These are phyloP conservation scores for Suillus paluster DNA, from an alignment of 768 basidiomycete species.

Conservation along the genomic window DNA sequence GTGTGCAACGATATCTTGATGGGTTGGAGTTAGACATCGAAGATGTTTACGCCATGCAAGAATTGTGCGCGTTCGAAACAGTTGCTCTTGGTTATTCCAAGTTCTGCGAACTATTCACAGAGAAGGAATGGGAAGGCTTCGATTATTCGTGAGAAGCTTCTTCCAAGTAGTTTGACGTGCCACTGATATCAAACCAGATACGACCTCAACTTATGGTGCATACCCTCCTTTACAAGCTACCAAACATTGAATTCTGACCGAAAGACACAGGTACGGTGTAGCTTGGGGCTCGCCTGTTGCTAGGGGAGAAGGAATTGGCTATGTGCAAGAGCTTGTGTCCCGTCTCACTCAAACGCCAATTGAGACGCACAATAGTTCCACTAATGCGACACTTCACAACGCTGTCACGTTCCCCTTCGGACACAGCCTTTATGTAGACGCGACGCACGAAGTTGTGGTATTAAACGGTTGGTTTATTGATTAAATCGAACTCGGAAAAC, in stretches of 20 bases:
- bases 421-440: constrained; percentile 79
- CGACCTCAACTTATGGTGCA: constrained; percentile 13
- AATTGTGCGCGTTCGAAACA: constrained; percentile 85
- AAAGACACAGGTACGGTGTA: constrained; percentile 52
- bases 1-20: constrained; percentile 57
- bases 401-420: constrained; percentile 68
- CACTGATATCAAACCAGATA: constrained; percentile 2
- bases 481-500: not conserved
- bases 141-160: constrained; percentile 65
- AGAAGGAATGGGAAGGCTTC: constrained; percentile 90
- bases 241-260: not conserved
- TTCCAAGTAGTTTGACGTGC: not conserved
- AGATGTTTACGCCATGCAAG: constrained; percentile 75
- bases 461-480: constrained; percentile 58
- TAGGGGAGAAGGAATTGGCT: constrained; percentile 73
- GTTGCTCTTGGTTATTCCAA: constrained; percentile 86
- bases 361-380: constrained; percentile 69
- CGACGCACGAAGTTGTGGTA: constrained; percentile 85
- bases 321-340: constrained; percentile 79
- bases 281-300: constrained; percentile 80
- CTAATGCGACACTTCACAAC: constrained; percentile 77
- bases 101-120: constrained; percentile 86
- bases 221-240: constrained; percentile 9
- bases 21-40: constrained; percentile 64
- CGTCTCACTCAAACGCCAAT: constrained; percentile 77